Evolutionary conservation across 495 filamentous ascomycete genomes (phyloP).

Genomic region (Talaromyces wortmannii): DNA sequence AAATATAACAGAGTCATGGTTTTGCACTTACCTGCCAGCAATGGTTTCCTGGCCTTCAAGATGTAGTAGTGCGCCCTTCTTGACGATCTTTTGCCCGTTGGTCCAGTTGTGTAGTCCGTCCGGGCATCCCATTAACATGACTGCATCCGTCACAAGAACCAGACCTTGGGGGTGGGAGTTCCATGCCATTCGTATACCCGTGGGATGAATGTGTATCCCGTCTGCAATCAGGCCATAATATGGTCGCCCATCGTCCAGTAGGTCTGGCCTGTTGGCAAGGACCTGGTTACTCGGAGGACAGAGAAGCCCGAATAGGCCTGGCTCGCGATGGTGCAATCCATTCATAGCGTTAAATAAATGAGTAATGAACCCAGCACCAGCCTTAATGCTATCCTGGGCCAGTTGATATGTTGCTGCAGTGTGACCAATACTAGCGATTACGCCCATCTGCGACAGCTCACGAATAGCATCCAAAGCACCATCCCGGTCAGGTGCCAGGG

Average conservation of each 20-base stretch:
- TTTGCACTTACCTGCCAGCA: constrained; percentile 51
- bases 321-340: constrained; percentile 63
- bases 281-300: background rate
- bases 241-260: constrained; percentile 15
- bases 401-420: constrained; percentile 59
- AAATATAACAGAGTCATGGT: background rate
- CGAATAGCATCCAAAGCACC: constrained; percentile 45
- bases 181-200: constrained; percentile 34
- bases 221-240: constrained; percentile 46
- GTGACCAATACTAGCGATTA: constrained; percentile 57
- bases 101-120: constrained; percentile 60
- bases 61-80: constrained; percentile 49
- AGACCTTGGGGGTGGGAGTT: constrained; percentile 28
- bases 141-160: constrained; percentile 43
- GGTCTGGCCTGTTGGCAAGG: background rate
- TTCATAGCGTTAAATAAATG: constrained; percentile 80
- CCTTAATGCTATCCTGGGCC: constrained; percentile 44
- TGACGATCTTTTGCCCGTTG: constrained; percentile 52
- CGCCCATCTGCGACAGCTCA: constrained; percentile 38
- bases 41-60: constrained; percentile 54
- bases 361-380: constrained; percentile 64
- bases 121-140: constrained; percentile 46
- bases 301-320: constrained; percentile 39
- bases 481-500: constrained; percentile 58
- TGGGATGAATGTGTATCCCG: constrained; percentile 42